Base-by-base conservation (phyloP, 2,329 filamentous ascomycete genomes). In the Colletotrichum sp. region DNA sequence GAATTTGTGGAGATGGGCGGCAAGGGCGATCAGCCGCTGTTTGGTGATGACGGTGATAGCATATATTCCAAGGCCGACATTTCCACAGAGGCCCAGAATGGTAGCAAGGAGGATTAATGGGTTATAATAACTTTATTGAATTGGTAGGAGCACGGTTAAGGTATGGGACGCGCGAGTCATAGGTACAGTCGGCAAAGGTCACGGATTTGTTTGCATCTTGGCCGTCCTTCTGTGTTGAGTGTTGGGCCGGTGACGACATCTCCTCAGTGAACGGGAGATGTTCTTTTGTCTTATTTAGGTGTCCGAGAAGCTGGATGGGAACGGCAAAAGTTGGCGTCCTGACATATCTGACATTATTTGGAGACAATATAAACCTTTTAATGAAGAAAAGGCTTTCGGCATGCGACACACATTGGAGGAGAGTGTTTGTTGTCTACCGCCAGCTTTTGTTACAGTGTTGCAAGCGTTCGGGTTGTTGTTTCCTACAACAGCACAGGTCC, bases 1-100 rank as follows among this genome's bases (percentile, higher is more conserved):
- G 95, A 97, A 78, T 98, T 98, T 78, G 93, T 95, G 82, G 90
- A 93, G 75, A 89, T 97, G 86, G 96, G 96, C 51, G 95, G 95
- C 18, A 94, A 94, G 79, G 96, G 95, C 7, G 96, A 98, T 79
- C 91, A 95, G 82, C 86, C 89, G 57, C 87, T 98, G 16, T 98
- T 92, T 81, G 90, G 89, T 12, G 87, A 94, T 64, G 93, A 94
- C 67, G 82, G 81, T 29, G 82, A 80, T 47, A 90, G 87, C 78
- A 84, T 87, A 72, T 91, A 91, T 77, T 82, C 86, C 15, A 81
- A 83, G 70, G 76, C 80, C 4, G 86, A 87, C 64, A 79, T 86
- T 5, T 78, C 77, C 68, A 61, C 57, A 15, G 80, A 80, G 73
- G 31, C 47, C 18, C 79, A 78, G 73, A 81, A 78, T 47, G 77